Evolutionary conservation across 2,329 filamentous ascomycete genomes (phyloP), one percentile per base, ranked within the genome.

Genomic region (Microsporum canis): DNA sequence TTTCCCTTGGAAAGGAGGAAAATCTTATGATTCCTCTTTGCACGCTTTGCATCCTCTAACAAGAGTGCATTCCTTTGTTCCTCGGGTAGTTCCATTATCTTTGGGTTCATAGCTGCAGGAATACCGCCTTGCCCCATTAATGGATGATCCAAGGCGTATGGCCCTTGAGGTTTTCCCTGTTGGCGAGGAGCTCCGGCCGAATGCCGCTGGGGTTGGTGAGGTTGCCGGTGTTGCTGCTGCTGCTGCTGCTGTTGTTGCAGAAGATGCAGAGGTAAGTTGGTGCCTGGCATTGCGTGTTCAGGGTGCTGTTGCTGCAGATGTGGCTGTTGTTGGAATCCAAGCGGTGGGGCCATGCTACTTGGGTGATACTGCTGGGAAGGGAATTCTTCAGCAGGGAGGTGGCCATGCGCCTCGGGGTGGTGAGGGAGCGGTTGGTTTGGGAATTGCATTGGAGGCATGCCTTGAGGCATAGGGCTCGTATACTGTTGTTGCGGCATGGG

Each of bases 11-110:
- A 95, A 59, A 96, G 78, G 47, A 95, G 80, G 77, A 91, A 92
- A 64, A 99, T 97, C 79, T 99, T 99, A 78, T 97, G 92, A 71
- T 99, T 97, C 47, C 94, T 85, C 80, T 99, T 99, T 4, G 94
- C 91, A 58, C 94, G 86, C 75, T 91, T 94, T 0, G 91, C 91
- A 73, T 99, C 94, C 72, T 96, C 91, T 65, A 90, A 86, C 59
- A 97, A 75, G 70, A 91, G 94, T 1, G 87, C 85, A 1, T 86
- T 84, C 70, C 90, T 90, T 65, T 97, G 90, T 64, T 91, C 86
- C 66, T 95, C 89, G 0, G 88, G 86, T 63, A 97, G 79, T 59
- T 89, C 82, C 69, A 88, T 81, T 64, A 94, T 77, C 69, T 91
- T 88, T 63, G 88, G 82, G 6, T 88, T 85, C 67, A 89, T 85